A percentile compares a stretch with the other conserved stretches of the same genome.
Evolutionary conservation across 2,329 filamentous ascomycete species (phyloP).

Genomic region (Alternaria atra): DNA sequence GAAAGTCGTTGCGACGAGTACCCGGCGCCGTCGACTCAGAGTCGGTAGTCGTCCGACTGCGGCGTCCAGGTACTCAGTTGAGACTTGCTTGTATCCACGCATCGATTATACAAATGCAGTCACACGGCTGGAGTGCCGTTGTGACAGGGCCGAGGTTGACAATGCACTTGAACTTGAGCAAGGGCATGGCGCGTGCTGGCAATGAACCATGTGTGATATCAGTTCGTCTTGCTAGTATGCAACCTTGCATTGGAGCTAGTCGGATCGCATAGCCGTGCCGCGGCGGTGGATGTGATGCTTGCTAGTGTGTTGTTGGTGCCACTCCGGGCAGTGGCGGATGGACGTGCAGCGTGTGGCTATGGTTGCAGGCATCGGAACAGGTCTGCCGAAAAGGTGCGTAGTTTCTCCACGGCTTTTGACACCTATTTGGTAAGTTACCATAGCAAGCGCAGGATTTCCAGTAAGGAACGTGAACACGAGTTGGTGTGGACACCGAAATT

Average conservation of each 20-base stretch:
- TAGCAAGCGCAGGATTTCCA: neutral
- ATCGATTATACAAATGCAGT: neutral
- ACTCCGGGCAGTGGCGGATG: neutral
- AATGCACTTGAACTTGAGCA: neutral
- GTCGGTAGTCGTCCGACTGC: neutral
- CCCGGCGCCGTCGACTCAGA: neutral
- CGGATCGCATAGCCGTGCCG: neutral
- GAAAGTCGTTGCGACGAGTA: neutral
- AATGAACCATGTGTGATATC: neutral
- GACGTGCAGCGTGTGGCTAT: neutral
- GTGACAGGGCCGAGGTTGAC: neutral
- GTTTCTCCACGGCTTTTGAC: neutral
- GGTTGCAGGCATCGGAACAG: neutral
- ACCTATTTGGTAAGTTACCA: neutral
- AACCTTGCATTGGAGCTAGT: neutral
- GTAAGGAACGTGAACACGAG: too few relatives aligned
- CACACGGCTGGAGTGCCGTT: neutral
- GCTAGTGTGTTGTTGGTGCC: neutral
- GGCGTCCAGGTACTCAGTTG: neutral
- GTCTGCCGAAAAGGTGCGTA: neutral
- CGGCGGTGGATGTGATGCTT: neutral
- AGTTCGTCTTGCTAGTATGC: neutral
- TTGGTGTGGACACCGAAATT: neutral
- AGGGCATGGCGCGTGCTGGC: neutral
- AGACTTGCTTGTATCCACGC: slow-evolving; percentile 4